Evolutionary conservation across 2,329 filamentous ascomycete species (phyloP), one percentile per base, ranked within the genome.

Genomic region (Diplodia scrobiculata): DNA sequence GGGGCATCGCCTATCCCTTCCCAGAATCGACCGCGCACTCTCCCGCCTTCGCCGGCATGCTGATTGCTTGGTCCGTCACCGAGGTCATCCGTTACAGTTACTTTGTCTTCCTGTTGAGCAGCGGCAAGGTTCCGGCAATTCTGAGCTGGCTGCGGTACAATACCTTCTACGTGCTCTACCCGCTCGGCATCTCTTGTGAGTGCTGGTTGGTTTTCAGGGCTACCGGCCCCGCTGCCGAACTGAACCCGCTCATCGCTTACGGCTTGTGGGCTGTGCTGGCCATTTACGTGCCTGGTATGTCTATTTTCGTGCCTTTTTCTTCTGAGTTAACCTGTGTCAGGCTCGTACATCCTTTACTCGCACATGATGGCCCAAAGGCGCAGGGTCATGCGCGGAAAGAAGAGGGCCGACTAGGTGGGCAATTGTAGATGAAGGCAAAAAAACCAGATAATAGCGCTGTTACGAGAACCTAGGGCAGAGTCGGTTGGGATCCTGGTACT

Each of bases 81-180:
- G 95, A 99, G 81, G 90, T 97, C 63, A 89, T 97, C 72, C 89
- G 95, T 65, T 99, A 99, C 84, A 86, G 87, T 55, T 99, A 91
- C 84, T 98, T 98, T 76, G 90, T 91, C 41, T 84, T 92, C 72
- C 87, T 87, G 71, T 84, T 95, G 36, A 80, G 82, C 69, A 83
- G 86, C 67, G 83, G 86, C 32, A 75, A 79, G 67, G 86, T 90
- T 34, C 91, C 92, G 0, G 76, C 73, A 0, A 81, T 84, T 67
- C 84, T 97, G 75, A 87, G 87, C 45, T 96, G 92, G 90, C 81
- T 96, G 78, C 84, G 92, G 72, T 87, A 97, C 79, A 97, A 96
- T 78, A 92, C 91, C 7, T 99, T 99, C 80, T 92, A 91, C 73
- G 81, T 97, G 45, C 85, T 99, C 25, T 99, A 99, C 79, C 95